These are phyloP conservation scores for Platanus orientalis DNA, from an alignment of 164 flowering plant species.

Conservation along the genomic window DNA sequence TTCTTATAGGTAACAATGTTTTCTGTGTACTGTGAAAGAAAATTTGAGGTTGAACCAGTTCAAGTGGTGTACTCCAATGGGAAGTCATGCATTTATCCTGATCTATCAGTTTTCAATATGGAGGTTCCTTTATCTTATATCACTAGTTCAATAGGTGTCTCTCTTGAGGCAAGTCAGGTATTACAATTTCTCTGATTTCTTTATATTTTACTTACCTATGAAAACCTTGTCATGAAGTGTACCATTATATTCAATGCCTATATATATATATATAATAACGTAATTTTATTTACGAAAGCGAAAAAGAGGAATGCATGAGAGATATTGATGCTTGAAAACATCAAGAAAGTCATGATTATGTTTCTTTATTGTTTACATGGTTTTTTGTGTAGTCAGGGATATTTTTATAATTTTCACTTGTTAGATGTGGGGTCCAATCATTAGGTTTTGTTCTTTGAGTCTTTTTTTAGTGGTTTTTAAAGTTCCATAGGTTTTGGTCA, in stretches of 20 bases:
- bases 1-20: conserved; percentile 70
- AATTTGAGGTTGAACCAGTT: conserved; percentile 91
- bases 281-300: too few species aligned
- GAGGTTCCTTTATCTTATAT: conserved; percentile 80
- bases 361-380: too few species aligned
- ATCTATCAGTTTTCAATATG: conserved; percentile 63
- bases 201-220: not conserved
- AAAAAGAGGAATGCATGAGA: too few species aligned
- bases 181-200: not conserved
- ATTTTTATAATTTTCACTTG: too few species aligned
- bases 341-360: too few species aligned
- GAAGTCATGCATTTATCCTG: conserved; percentile 56
- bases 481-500: too few species aligned
- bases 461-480: too few species aligned
- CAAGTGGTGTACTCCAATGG: conserved; percentile 74
- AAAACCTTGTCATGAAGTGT: not conserved
- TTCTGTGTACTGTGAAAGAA: conserved; percentile 74
- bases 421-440: too few species aligned
- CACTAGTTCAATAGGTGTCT: conserved; percentile 62
- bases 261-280: too few species aligned
- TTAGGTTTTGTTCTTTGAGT: too few species aligned
- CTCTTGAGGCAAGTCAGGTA: conserved; percentile 68
- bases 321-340: too few species aligned
- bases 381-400: too few species aligned
- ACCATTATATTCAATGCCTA: not conserved